These are phyloP conservation scores for Terana coerulea DNA, from an alignment of 768 basidiomycete genomes.

Conservation along the genomic window DNA sequence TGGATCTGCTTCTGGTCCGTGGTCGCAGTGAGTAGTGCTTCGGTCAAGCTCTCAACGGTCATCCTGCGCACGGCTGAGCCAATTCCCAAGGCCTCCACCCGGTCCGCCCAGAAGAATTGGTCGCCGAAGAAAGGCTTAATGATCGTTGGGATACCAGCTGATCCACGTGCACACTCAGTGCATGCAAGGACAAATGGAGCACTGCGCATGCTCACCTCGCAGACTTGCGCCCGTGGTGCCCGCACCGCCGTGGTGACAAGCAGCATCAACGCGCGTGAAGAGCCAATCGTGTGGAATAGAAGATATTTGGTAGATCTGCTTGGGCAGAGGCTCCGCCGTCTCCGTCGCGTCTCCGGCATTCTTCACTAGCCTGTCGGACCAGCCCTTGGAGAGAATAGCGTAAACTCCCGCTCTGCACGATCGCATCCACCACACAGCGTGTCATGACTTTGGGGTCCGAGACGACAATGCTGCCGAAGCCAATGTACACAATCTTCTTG, in stretches of 20 bases:
- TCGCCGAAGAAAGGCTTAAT: slow-evolving; percentile 98
- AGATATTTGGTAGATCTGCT: slow-evolving; percentile 78
- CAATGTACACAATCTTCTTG: slow-evolving; percentile 96
- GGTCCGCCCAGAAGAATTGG: slow-evolving; percentile 97
- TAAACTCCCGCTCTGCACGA: slow-evolving; percentile 81
- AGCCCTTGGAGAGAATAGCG: slow-evolving; percentile 95
- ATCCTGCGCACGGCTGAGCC: slow-evolving; percentile 87
- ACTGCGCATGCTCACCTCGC: slow-evolving; percentile 52
- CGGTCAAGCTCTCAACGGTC: slow-evolving; percentile 70
- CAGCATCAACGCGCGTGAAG: slow-evolving; percentile 91
- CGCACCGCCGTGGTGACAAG: slow-evolving; percentile 96
- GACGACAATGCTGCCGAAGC: slow-evolving; percentile 96
- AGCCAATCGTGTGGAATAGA: slow-evolving; percentile 96
- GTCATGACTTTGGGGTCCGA: slow-evolving; percentile 94
- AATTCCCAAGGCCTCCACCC: slow-evolving; percentile 94
- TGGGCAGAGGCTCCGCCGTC: slow-evolving; percentile 65
- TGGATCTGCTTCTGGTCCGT: slow-evolving; percentile 86
- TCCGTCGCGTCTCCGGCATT: slow-evolving; percentile 51
- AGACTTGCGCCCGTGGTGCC: slow-evolving; percentile 95
- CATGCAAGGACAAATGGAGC: background rate
- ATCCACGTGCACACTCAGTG: slow-evolving; percentile 1
- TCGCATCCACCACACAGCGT: slow-evolving; percentile 83
- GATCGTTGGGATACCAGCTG: slow-evolving; percentile 91
- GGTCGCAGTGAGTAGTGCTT: slow-evolving; percentile 78
- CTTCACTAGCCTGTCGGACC: slow-evolving; percentile 88